Conservation (phyloP, 352 stramenopile species). For the Peronospora destructor region DNA sequence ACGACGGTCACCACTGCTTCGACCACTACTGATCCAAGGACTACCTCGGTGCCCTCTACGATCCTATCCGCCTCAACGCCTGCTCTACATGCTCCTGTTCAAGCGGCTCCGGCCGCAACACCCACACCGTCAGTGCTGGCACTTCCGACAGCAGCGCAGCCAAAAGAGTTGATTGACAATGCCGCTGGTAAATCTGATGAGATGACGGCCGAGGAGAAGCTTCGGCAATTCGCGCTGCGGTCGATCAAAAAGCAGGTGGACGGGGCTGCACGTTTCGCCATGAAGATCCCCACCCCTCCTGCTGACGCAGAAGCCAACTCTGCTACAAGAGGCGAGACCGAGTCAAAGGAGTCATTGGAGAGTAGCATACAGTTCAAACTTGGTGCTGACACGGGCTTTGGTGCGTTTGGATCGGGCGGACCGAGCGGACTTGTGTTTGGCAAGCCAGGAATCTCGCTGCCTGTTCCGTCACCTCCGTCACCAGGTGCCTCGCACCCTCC, state of each 20-base stretch:
- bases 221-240: conserved; percentile 55
- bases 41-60: conserved; percentile 9
- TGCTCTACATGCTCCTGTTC: conserved; percentile 12
- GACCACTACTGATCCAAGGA: conserved; percentile 2
- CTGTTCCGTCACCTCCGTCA: conserved; percentile 50
- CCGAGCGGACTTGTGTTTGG: conserved; percentile 64
- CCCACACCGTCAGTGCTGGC: conserved; percentile 4
- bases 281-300: conserved; percentile 16
- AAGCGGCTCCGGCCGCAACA: conserved; percentile 10
- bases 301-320: conserved; percentile 18
- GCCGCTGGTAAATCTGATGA: conserved; percentile 9
- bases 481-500: conserved; percentile 20
- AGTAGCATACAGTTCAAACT: conserved; percentile 34
- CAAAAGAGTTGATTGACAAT: conserved; percentile 12
- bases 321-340: conserved; percentile 12
- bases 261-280: conserved; percentile 21
- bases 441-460: conserved; percentile 65
- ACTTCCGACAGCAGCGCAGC: conserved; percentile 7
- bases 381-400: conserved; percentile 24
- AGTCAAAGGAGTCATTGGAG: conserved; percentile 13
- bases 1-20: conserved; percentile 19
- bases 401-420: conserved; percentile 44
- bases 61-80: conserved; percentile 11
- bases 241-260: conserved; percentile 63
- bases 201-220: conserved; percentile 50